Base-by-base conservation (phyloP, 805 yeast genomes). In the Yarrowia sp. region DNA sequence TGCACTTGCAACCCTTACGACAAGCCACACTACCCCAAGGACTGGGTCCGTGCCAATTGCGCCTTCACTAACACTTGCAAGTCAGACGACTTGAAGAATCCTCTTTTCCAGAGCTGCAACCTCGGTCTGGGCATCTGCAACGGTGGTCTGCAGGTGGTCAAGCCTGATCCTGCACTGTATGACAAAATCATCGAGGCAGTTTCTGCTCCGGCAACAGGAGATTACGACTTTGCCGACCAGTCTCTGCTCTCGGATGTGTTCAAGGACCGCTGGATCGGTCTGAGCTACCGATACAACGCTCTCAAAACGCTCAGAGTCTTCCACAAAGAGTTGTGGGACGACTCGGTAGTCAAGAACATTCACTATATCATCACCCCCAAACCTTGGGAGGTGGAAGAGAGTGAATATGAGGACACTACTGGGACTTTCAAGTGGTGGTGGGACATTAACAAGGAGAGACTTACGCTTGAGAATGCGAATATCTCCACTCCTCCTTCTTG, bases 1-100 rank as follows among this genome's bases (percentile, higher is more conserved):
- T 84, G 88, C 72, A 85, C 83, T 22, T 84, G 88, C 73, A 84
- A 84, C 68, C 88, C 88, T 4, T 76, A 79, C 72, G 70, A 78
- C 21, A 78, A 80, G 67, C 67, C 77, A 0, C 85, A 84, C 70
- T 84, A 84, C 66, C 88, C 88, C 16, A 66, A 70, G 52, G 77
- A 82, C 67, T 84, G 88, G 88, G 67, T 76, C 10, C 74, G 76
- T 2, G 77, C 74, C 62, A 83, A 84, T 70, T 84, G 88, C 68
- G 79, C 81, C 3, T 84, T 77, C 68, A 79, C 86, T 1, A 70
- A 76, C 66, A 79, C 79, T 68, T 63, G 70, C 26, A 62, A 67
- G 52, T 62, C 62, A 35, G 36, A 62, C 16, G 67, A 69, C 61
- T 16, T 28, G 5, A 66, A 69, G 5, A 85, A 85, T 0, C 86